These are phyloP conservation scores for Colletotrichum tofieldiae DNA, from an alignment of 2,329 filamentous ascomycete genomes.

Conservation along the genomic window DNA sequence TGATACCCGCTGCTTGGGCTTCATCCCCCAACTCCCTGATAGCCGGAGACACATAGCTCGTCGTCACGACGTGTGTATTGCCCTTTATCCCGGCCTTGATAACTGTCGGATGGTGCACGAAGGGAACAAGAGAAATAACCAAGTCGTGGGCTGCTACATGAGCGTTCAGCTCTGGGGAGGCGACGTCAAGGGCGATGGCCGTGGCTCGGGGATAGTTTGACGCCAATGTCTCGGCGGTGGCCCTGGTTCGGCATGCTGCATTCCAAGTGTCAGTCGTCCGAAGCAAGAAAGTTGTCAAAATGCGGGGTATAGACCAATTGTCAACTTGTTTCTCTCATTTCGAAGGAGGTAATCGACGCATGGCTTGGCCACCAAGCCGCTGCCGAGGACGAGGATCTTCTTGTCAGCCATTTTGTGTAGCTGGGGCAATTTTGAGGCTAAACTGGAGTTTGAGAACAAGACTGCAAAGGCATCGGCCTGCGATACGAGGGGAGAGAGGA, in stretches of 20 bases:
- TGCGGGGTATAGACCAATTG: conserved; percentile 35
- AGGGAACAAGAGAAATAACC: conserved; percentile 48
- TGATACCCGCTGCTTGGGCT: conserved; percentile 79
- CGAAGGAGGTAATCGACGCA: conserved; percentile 45
- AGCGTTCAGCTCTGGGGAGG: conserved; percentile 40
- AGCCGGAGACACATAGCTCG: conserved; percentile 80
- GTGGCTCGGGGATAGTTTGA: neutral
- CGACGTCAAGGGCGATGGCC: conserved; percentile 44
- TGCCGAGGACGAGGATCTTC: conserved; percentile 44
- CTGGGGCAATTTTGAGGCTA: neutral
- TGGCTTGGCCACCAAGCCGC: conserved; percentile 44
- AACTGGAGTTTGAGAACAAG: neutral
- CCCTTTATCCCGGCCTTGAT: conserved; percentile 79
- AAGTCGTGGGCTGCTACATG: conserved; percentile 43
- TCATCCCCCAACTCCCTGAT: conserved; percentile 76
- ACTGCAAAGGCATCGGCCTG: neutral
- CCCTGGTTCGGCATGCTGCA: conserved; percentile 41
- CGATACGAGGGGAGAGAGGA: neutral
- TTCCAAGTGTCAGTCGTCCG: neutral
- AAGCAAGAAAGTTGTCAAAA: neutral
- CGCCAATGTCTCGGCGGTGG: conserved; percentile 19
- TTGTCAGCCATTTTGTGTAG: conserved; percentile 15
- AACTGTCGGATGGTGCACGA: conserved; percentile 56
- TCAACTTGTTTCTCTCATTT: conserved; percentile 35
- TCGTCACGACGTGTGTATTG: conserved; percentile 82